Conservation (phyloP, 1,139 yeast genomes). For the Blastobotrys illinoisensis region DNA sequence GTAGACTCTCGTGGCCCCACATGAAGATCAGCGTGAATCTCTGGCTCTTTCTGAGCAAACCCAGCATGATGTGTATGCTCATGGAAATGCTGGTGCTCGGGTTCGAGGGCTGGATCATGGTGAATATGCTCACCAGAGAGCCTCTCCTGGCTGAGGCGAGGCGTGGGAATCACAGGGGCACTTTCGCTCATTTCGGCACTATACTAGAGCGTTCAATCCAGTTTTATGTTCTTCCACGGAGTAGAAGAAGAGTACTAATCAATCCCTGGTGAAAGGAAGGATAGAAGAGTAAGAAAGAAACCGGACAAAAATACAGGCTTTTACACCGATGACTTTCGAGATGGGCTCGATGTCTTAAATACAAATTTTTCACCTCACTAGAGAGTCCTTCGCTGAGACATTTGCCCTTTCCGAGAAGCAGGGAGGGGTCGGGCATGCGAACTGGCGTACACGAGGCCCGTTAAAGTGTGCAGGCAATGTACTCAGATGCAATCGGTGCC, state of each 20-base stretch:
- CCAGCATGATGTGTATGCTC: constrained; percentile 25
- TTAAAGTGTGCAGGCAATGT: not conserved
- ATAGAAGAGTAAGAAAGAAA: not conserved
- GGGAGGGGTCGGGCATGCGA: not conserved
- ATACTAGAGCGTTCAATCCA: not conserved
- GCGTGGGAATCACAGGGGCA: not conserved
- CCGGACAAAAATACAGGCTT: not conserved
- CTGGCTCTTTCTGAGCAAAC: constrained; percentile 23
- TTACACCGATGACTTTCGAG: not conserved
- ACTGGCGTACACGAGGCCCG: not conserved
- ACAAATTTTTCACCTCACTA: not conserved
- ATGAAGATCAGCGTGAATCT: constrained; percentile 24
- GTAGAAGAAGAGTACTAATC: not conserved
- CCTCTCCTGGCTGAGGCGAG: not conserved
- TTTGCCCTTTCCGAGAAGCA: not conserved
- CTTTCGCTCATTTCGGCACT: not conserved
- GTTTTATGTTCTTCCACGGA: not conserved
- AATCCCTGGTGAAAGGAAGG: not conserved
- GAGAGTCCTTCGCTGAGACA: not conserved
- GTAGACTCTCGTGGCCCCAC: constrained; percentile 22
- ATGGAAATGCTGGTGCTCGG: constrained; percentile 28
- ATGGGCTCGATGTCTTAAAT: not conserved
- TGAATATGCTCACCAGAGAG: not conserved
- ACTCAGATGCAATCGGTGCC: not conserved
- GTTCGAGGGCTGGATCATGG: constrained; percentile 29